Base-by-base conservation (phyloP, 257 asterid genomes). In the Solanum etuberosum region DNA sequence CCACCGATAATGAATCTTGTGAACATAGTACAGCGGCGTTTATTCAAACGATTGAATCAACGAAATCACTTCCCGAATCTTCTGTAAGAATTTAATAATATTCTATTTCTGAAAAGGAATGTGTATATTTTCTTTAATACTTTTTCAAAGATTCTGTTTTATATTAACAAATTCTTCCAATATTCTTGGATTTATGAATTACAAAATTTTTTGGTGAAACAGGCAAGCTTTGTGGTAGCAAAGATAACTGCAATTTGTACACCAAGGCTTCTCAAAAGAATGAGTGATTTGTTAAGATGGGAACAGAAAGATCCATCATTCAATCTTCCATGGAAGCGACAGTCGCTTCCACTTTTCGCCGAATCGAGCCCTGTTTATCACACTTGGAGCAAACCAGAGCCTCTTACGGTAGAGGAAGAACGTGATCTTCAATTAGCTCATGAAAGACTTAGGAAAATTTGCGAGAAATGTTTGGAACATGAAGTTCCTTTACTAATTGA, bases 161-260 rank as follows among this genome's bases (percentile, higher is more conserved):
- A 9, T 43, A 46, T 32, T 43, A 27, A n/a, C 14, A 42, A 27
- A 77, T 42, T 78, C 67, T 48, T 80, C 68, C 68, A 27, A 46
- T 27, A 18, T 29, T 80, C 43, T 80, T 80, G 85, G 85, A 80
- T 80, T 15, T 65, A 5, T 27, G 1, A 63, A 25, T 65, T 25
- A 27, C 35, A 65, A n/a, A n/a, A 27, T 13, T 65, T 37, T 86
- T 51, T 83, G 3, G 9, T 71, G 68, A 34, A 59, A 70, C 95
- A 96, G 98, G 96, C 93, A n/a, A 97, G 96, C 87, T 95, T 91
- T 77, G 93, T 94, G 13, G 98, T 93, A 46, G 98, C 95, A 91
- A 97, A 97, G 92, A 88, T 95, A 5, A 95, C 98, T 0, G 99
- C 99, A 35, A 94, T 97, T 32, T 94, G 98, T 86, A 94, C 96